These are phyloP conservation scores for Macaranga tanarius DNA, from an alignment of 441 rosid genomes.

Conservation along the genomic window DNA sequence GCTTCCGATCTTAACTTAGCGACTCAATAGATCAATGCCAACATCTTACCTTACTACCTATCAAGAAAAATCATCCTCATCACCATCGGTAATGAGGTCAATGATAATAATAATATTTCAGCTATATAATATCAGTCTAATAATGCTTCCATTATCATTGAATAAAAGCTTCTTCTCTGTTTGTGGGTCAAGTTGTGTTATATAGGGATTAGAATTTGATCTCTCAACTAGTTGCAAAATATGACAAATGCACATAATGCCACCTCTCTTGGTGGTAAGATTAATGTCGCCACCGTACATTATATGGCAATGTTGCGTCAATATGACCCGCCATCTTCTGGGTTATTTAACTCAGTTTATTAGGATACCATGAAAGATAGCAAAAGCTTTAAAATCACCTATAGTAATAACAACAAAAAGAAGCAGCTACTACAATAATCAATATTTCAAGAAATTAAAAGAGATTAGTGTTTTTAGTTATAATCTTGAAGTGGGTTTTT, in stretches of 20 bases:
- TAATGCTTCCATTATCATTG: background rate
- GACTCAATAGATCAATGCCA: conserved; percentile 72
- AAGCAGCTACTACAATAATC: too few species aligned
- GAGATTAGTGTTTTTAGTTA: too few species aligned
- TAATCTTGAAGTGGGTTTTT: too few species aligned
- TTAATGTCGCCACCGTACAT: too few species aligned
- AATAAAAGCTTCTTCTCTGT: background rate
- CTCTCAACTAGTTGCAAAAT: conserved; percentile 76
- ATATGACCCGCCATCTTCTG: too few species aligned
- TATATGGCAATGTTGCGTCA: too few species aligned
- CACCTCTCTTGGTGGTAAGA: conserved; percentile 59
- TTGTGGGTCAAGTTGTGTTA: conserved; percentile 45
- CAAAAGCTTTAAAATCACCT: too few species aligned
- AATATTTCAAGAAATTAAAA: too few species aligned
- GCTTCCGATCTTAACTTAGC: conserved; percentile 83
- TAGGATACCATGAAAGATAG: too few species aligned
- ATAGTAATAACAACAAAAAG: too few species aligned
- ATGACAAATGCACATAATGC: conserved; percentile 63
- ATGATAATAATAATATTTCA: background rate
- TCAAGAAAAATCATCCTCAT: conserved; percentile 76
- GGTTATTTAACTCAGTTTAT: too few species aligned
- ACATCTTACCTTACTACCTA: conserved; percentile 73
- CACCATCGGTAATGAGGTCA: conserved; percentile 90
- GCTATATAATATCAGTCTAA: too few species aligned
- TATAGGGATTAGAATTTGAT: conserved; percentile 64